Conservation (phyloP, 768 basidiomycete species). For the Mycena belliarum region DNA sequence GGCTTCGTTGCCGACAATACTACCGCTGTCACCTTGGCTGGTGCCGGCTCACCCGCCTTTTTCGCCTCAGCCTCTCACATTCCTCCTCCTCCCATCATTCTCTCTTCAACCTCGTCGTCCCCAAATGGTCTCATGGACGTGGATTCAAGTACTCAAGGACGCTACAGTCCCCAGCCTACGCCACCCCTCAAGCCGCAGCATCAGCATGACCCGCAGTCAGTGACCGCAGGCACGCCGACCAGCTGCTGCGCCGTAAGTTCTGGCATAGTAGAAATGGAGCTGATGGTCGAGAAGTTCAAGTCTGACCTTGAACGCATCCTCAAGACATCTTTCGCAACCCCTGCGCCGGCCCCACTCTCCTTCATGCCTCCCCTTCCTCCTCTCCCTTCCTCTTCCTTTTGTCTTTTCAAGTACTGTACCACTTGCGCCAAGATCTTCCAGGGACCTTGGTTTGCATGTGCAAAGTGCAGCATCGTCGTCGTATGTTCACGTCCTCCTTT, state of each 20-base stretch:
- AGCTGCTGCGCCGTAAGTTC: constrained; percentile 22
- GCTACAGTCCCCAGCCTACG: constrained; percentile 16
- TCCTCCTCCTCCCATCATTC: constrained; percentile 38
- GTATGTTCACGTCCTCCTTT: constrained; percentile 25
- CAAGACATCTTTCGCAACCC: constrained; percentile 35
- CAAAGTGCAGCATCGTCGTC: constrained; percentile 36
- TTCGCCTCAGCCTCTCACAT: constrained; percentile 33
- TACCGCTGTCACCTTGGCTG: constrained; percentile 10
- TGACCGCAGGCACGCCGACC: constrained; percentile 12
- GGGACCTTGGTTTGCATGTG: constrained; percentile 38
- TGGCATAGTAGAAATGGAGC: constrained; percentile 25
- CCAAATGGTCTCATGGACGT: constrained; percentile 27
- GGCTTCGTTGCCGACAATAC: constrained; percentile 13
- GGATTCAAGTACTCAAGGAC: constrained; percentile 1
- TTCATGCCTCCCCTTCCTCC: constrained; percentile 12
- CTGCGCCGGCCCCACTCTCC: constrained; percentile 4
- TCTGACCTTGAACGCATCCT: constrained; percentile 47
- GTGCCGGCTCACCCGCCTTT: constrained; percentile 7
- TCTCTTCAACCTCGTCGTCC: constrained; percentile 28
- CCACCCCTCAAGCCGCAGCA: constrained; percentile 24
- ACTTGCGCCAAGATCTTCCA: constrained; percentile 33
- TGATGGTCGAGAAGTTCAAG: constrained; percentile 24
- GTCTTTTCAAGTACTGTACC: constrained; percentile 33
- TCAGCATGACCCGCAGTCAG: constrained; percentile 22
- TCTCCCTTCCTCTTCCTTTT: constrained; percentile 23